Percentiles rank a stretch among this genome's conserved stretches.
Evolutionary conservation across 805 yeast genomes (phyloP).

Genomic region (Starmerella floris): DNA sequence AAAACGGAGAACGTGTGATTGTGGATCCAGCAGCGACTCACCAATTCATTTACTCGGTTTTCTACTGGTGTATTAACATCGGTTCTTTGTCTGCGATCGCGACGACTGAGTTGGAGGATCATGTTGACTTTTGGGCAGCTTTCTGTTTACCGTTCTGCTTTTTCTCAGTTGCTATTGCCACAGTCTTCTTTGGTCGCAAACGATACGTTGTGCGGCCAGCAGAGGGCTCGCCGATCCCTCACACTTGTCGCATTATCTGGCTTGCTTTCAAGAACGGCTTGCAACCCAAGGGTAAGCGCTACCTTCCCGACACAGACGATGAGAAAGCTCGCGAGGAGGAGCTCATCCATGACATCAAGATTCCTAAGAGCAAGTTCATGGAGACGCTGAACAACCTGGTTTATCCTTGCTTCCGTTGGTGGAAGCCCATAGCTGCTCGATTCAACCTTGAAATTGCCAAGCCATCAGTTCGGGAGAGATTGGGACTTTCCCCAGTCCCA

Average conservation of each 20-base stretch:
- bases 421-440: slow-evolving; percentile 9
- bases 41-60: slow-evolving; percentile 62
- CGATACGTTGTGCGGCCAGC: slow-evolving; percentile 48
- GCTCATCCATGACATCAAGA: neutral
- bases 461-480: slow-evolving; percentile 41
- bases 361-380: slow-evolving; percentile 2
- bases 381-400: slow-evolving; percentile 7
- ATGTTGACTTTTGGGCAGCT: slow-evolving; percentile 53
- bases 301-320: slow-evolving; percentile 1
- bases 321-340: neutral
- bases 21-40: slow-evolving; percentile 57
- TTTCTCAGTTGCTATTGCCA: slow-evolving; percentile 46
- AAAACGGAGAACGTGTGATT: slow-evolving; percentile 54
- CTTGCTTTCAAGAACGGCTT: slow-evolving; percentile 37
- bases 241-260: slow-evolving; percentile 36
- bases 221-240: slow-evolving; percentile 45
- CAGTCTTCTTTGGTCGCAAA: slow-evolving; percentile 41
- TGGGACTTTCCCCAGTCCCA: slow-evolving; percentile 29
- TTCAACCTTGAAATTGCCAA: slow-evolving; percentile 40
- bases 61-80: slow-evolving; percentile 62
- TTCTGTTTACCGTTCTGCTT: slow-evolving; percentile 57
- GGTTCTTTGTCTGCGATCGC: slow-evolving; percentile 67
- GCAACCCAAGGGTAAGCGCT: slow-evolving; percentile 12
- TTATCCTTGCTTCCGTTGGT: slow-evolving; percentile 10
- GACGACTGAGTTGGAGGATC: slow-evolving; percentile 56